Evolutionary conservation across 2,329 filamentous ascomycete genomes (phyloP), one percentile per base, ranked within the genome.

Genomic region (Colletotrichum eleusines): DNA sequence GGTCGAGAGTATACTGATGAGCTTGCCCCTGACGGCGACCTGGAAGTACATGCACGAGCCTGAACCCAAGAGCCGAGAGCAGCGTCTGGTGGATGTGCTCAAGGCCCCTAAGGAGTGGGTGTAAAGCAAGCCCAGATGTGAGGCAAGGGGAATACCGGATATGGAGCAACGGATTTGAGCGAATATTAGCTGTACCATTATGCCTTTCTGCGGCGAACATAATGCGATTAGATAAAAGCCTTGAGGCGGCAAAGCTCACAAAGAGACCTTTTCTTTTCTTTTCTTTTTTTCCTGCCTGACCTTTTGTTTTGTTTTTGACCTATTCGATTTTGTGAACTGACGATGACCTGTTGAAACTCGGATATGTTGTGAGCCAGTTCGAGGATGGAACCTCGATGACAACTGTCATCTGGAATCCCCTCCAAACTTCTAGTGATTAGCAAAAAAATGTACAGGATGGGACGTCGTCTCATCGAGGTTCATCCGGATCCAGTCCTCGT

Each of bases 1-100:
- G 72, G 91, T 99, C 3, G 96, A 99, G 86, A 98, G 95, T 80
- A 99, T 99, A 69, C 83, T 99, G 74, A 98, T 99, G 94, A 98
- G 94, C 82, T 84, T 99, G 79, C 96, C 96, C 7, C 85, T 97
- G 74, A 98, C 95, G 18, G 96, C 96, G 31, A 89, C 91, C 76
- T 99, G 96, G 96, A 90, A 92, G 78, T 99, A 99, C 81, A 98
- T 98, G 95, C 93, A 97, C 81, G 89, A 91, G 79, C 92, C 93
- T 0, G 90, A 91, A 77, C 90, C 90, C 74, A 90, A 90, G 70
- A 92, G 89, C 79, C 82, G 91, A 73, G 96, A 99, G 83, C 92
- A 93, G 80, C 87, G 94, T 74, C 82, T 98, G 72, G 85, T 98
- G 59, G 91, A 95, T 71, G 92, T 91, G 58, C 80, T 92, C 73